These are phyloP conservation scores for Leccinum solheimii DNA, from an alignment of 1,284 basidiomycete species.

Conservation along the genomic window DNA sequence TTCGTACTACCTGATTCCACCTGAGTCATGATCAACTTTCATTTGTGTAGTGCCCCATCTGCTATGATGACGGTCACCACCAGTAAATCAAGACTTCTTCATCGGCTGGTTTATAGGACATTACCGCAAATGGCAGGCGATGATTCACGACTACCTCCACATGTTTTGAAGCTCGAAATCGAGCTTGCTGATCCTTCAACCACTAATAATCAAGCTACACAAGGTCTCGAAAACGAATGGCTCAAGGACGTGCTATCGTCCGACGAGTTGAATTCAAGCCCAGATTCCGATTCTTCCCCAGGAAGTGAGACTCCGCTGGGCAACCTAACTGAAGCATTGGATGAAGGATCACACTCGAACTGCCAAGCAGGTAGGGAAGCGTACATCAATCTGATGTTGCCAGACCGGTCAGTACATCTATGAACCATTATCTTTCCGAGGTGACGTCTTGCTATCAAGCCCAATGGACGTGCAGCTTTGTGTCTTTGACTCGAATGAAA, in stretches of 20 bases:
- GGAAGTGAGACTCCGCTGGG: neutral
- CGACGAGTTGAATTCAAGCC: neutral
- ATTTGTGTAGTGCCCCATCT: slow-evolving; percentile 46
- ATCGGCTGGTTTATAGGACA: slow-evolving; percentile 58
- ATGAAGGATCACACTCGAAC: neutral
- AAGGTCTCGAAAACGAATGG: neutral
- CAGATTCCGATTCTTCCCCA: neutral
- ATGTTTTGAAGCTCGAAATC: slow-evolving; percentile 42
- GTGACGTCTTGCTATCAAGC: slow-evolving; percentile 34
- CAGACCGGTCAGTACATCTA: slow-evolving; percentile 49
- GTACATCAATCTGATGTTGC: slow-evolving; percentile 53
- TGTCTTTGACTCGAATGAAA: slow-evolving; percentile 36
- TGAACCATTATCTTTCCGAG: slow-evolving; percentile 12
- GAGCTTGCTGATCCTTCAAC: slow-evolving; percentile 20
- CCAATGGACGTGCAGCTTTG: slow-evolving; percentile 52
- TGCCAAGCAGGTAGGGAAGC: slow-evolving; percentile 30
- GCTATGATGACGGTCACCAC: slow-evolving; percentile 40
- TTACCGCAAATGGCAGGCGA: slow-evolving; percentile 21
- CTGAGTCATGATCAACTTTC: slow-evolving; percentile 2
- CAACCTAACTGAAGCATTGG: neutral
- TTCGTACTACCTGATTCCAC: slow-evolving; percentile 28
- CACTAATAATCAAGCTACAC: neutral
- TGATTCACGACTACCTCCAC: slow-evolving; percentile 10
- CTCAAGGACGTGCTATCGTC: neutral
- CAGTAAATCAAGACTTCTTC: slow-evolving; percentile 42